Evolutionary conservation across 2,329 filamentous ascomycete species (phyloP).

Genomic region (Helotiales sp.): DNA sequence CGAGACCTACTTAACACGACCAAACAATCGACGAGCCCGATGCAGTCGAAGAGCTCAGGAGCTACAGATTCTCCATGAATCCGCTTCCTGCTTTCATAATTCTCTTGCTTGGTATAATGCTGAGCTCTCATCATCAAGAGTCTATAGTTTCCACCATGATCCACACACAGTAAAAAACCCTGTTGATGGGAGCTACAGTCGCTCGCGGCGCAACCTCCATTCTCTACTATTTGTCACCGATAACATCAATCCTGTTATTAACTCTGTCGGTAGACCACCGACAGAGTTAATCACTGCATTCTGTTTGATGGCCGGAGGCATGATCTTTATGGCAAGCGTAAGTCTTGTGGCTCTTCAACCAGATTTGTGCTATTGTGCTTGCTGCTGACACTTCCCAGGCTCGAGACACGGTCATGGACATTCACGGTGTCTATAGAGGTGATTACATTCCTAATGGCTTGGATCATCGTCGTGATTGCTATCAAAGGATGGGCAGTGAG

Average conservation of each 20-base stretch:
- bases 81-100: constrained; percentile 88
- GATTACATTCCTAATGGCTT: constrained; percentile 83
- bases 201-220: constrained; percentile 81
- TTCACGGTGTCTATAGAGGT: constrained; percentile 89
- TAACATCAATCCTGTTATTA: constrained; percentile 77
- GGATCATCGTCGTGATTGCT: constrained; percentile 76
- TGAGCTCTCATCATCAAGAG: constrained; percentile 80
- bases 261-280: constrained; percentile 84
- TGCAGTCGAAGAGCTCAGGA: constrained; percentile 62
- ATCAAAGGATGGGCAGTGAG: constrained; percentile 84
- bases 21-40: constrained; percentile 42
- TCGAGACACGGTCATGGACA: constrained; percentile 73
- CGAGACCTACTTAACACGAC: constrained; percentile 67
- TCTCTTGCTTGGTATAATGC: constrained; percentile 87
- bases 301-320: constrained; percentile 82
- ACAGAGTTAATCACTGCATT: constrained; percentile 89
- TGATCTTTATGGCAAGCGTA: constrained; percentile 92
- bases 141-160: constrained; percentile 89
- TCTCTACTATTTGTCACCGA: constrained; percentile 78
- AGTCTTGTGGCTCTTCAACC: constrained; percentile 45
- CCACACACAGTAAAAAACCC: constrained; percentile 89
- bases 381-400: constrained; percentile 55
- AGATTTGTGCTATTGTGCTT: not conserved
- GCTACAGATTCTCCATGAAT: constrained; percentile 80
- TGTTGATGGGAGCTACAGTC: constrained; percentile 81